Evolutionary conservation across 768 basidiomycete species (phyloP), one percentile per base, ranked within the genome.

Genomic region (Leccinum fibrillosum): DNA sequence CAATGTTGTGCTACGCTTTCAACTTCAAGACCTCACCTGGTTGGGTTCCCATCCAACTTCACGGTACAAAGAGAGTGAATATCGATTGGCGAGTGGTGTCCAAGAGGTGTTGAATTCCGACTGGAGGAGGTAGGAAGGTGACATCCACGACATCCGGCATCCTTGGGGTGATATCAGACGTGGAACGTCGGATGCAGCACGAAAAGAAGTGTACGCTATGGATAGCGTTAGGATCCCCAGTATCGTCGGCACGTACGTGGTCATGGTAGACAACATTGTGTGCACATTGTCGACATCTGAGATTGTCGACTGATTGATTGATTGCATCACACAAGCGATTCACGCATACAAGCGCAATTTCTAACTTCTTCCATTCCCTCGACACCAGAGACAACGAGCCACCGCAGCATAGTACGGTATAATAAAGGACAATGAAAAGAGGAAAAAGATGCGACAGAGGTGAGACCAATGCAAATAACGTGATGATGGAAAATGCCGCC

Each of bases 121-220:
- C 63, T 96, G 86, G 34, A 85, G 79, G 17, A 92, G 72, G 72
- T 98, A 98, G 1, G 90, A 89, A 3, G 95, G 95, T 3, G 85
- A 90, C 94, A 96, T 97, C 80, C 85, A 94, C 53, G 92, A 93
- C 94, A 98, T 98, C 37, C 89, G 84, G 74, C 94, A 98, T 83
- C 91, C 92, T 79, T 93, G 90, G 5, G 90, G 90, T 1, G 92
- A 93, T 54, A 92, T 77, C 35, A 74, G 77, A 42, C 74, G 65
- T 25, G 75, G 71, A n/a, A 80, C 71, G 63, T 82, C 77, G 17
- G 72, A 70, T 44, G 70, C 76, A 21, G 84, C 76, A 34, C 72
- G 69, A 64, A 80, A 83, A 52, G 77, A 78, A 15, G 66, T 62
- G 72, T 64, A 64, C 70, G 64, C 62, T 74, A 68, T 74, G 55